Conservation (phyloP, 768 basidiomycete species). For the Lentinula detonsa region DNA sequence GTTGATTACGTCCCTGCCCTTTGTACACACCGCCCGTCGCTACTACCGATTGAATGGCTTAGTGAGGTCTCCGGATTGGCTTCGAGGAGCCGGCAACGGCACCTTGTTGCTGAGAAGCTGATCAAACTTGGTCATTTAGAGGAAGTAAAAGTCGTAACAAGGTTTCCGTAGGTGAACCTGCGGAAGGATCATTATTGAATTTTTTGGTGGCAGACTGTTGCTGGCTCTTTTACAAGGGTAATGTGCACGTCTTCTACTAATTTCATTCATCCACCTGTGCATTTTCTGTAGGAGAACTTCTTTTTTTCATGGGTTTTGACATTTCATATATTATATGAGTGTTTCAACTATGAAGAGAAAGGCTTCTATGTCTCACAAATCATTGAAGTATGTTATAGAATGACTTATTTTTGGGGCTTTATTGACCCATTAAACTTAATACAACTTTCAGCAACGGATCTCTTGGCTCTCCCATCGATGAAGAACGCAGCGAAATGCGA, state of each 20-base stretch:
- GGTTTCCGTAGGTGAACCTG: conserved; percentile 82
- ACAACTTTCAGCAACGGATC: conserved; percentile 57
- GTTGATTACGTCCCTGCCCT: conserved; percentile 89
- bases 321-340: too few species aligned
- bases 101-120: conserved; percentile 45
- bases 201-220: conserved; percentile 23
- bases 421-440: conserved; percentile 21
- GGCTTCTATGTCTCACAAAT: conserved; percentile 19
- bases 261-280: too few species aligned
- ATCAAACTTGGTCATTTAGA: conserved; percentile 80
- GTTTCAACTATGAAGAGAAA: too few species aligned
- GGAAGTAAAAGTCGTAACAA: conserved; percentile 83
- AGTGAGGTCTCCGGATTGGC: conserved; percentile 81
- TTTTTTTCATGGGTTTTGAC: too few species aligned
- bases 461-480: conserved; percentile 78
- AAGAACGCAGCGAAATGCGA: conserved; percentile 78
- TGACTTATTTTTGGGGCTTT: conserved; percentile 16
- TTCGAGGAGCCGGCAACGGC: conserved; percentile 52
- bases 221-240: conserved; percentile 14
- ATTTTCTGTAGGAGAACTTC: too few species aligned
- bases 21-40: conserved; percentile 88
- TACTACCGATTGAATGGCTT: conserved; percentile 91
- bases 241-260: conserved; percentile 21
- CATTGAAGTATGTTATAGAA: conserved; percentile 19
- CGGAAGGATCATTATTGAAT: conserved; percentile 68